Conservation (phyloP, 176 grass and related monocot genomes). For the Zoysia pacifica region DNA sequence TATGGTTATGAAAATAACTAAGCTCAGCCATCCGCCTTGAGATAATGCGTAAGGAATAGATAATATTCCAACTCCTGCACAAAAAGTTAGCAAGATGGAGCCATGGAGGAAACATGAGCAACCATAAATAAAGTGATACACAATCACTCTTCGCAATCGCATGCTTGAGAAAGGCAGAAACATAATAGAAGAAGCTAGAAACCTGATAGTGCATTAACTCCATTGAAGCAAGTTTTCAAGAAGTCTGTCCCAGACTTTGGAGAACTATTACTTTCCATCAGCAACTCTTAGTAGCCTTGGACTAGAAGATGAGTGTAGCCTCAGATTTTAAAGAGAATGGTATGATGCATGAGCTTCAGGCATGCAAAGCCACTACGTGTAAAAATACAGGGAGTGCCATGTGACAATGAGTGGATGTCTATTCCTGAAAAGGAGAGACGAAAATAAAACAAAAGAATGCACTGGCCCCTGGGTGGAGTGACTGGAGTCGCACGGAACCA, state of each 20-base stretch:
- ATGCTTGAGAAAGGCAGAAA: slow-evolving; percentile 20
- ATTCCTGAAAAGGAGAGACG: slow-evolving; percentile 28
- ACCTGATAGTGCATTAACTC: slow-evolving; percentile 92
- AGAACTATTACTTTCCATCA: slow-evolving; percentile 46
- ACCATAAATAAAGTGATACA: slow-evolving; percentile 9
- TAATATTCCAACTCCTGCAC: slow-evolving; percentile 71
- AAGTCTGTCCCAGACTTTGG: slow-evolving; percentile 66
- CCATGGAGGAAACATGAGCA: slow-evolving; percentile 6
- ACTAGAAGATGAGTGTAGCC: slow-evolving; percentile 25
- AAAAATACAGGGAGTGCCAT: slow-evolving; percentile 20
- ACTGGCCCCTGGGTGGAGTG: not conserved
- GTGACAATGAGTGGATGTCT: slow-evolving; percentile 54
- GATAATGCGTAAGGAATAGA: slow-evolving; percentile 83
- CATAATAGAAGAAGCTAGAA: slow-evolving; percentile 17
- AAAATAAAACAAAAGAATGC: slow-evolving; percentile 24
- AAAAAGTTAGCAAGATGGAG: slow-evolving; percentile 1
- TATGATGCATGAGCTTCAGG: slow-evolving; percentile 35
- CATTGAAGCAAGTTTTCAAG: slow-evolving; percentile 94
- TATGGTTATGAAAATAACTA: slow-evolving; percentile 60
- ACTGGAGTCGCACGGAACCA: slow-evolving; percentile 7
- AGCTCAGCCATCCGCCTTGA: slow-evolving; percentile 83
- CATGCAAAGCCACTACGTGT: slow-evolving; percentile 22
- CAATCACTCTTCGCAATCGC: slow-evolving; percentile 20
- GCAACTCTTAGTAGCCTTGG: slow-evolving; percentile 38
- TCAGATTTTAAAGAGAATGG: slow-evolving; percentile 52